Evolutionary conservation across 306 rosid species (phyloP).

Genomic region (Inga oerstediana): DNA sequence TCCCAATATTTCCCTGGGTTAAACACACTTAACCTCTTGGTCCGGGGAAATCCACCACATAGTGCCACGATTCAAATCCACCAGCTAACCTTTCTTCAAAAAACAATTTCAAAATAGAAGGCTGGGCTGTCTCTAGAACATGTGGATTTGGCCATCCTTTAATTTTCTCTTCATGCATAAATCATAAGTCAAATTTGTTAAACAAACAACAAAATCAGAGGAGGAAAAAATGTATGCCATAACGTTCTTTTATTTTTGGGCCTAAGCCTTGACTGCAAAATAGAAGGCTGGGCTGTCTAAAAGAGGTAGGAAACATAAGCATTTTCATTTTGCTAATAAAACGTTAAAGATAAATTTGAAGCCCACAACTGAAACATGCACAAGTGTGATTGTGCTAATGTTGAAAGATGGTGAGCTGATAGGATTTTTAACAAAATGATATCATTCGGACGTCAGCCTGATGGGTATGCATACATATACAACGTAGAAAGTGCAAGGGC

Average conservation of each 20-base stretch:
- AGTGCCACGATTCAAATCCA: not conserved
- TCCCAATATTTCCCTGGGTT: no score
- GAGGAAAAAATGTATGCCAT: not conserved
- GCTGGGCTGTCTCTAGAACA: no score
- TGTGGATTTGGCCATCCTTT: no score
- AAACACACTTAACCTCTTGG: no score
- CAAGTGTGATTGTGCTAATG: slow-evolving; percentile 51
- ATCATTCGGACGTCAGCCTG: slow-evolving; percentile 55
- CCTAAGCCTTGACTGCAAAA: not conserved
- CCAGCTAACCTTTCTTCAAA: not conserved
- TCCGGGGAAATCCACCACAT: not conserved
- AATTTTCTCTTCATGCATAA: no score
- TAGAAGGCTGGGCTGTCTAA: not conserved
- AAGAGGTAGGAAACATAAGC: not conserved
- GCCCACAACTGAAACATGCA: slow-evolving; percentile 56
- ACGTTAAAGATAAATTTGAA: slow-evolving; percentile 54
- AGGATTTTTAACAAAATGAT: slow-evolving; percentile 44
- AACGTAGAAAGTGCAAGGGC: not conserved
- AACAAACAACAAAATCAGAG: not conserved
- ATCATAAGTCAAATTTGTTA: not conserved
- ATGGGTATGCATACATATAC: slow-evolving; percentile 47
- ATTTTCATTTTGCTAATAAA: slow-evolving; percentile 37
- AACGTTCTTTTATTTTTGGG: not conserved
- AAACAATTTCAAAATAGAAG: not conserved
- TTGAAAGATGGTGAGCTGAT: slow-evolving; percentile 67